Evolutionary conservation across 2,329 filamentous ascomycete genomes (phyloP).

Genomic region (Cercospora sesami): DNA sequence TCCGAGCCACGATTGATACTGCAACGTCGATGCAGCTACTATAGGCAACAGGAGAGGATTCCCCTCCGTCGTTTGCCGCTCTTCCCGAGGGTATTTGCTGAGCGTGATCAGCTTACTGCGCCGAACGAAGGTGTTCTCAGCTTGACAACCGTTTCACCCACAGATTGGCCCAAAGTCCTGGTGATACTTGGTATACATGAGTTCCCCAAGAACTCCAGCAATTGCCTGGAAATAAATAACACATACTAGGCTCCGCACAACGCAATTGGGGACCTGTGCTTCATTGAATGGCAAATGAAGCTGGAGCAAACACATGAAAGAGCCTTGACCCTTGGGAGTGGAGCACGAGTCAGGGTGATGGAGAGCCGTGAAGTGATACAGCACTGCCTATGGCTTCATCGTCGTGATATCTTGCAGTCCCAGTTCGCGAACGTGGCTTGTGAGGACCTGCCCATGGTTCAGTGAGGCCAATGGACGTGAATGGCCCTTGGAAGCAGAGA

Average conservation of each 20-base stretch:
- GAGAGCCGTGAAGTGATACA: background rate
- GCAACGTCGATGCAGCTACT: background rate
- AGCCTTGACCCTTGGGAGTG: too few species aligned
- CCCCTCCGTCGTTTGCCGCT: too few species aligned
- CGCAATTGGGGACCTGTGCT: background rate
- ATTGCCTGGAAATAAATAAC: background rate
- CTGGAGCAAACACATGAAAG: background rate
- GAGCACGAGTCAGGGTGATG: too few species aligned
- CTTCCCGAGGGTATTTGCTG: too few species aligned
- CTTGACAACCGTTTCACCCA: too few species aligned
- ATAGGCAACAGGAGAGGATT: background rate
- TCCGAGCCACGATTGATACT: background rate
- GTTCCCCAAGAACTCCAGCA: background rate
- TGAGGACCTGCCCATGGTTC: background rate
- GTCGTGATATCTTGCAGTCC: background rate
- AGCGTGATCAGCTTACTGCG: too few species aligned
- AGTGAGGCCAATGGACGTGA: background rate
- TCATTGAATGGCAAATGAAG: background rate
- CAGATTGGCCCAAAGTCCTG: too few species aligned
- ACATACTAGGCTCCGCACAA: background rate
- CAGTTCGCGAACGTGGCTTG: background rate
- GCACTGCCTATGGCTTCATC: background rate
- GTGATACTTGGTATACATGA: background rate
- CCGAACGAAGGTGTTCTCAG: too few species aligned
- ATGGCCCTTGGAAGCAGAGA: background rate